A percentile compares a stretch with the other conserved stretches of the same genome.
Conservation (phyloP, 805 yeast genomes). For the Yamadazyma ubonensis region DNA sequence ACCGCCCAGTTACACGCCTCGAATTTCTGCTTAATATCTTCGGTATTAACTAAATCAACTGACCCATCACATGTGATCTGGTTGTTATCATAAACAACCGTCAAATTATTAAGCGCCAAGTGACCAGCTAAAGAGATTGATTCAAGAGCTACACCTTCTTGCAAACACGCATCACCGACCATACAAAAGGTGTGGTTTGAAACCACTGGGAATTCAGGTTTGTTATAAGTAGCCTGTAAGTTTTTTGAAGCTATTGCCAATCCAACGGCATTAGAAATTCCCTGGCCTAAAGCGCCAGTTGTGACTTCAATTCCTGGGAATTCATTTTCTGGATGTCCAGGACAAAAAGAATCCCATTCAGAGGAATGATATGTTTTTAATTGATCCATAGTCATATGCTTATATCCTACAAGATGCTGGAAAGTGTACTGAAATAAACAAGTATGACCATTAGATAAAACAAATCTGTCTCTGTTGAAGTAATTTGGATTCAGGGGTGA, state of each 20-base stretch:
- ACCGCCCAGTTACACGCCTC: constrained; percentile 37
- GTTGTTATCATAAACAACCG: constrained; percentile 37
- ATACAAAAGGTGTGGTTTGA: constrained; percentile 30
- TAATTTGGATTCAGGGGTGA: constrained; percentile 29
- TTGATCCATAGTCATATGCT: constrained; percentile 32
- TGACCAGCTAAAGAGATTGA: constrained; percentile 41
- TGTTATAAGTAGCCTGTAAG: constrained; percentile 33
- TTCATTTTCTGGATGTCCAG: constrained; percentile 44
- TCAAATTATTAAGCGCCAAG: constrained; percentile 33
- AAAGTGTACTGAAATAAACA: constrained; percentile 33
- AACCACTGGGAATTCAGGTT: constrained; percentile 28
- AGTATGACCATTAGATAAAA: constrained; percentile 38
- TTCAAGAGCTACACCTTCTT: constrained; percentile 41
- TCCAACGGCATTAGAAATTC: constrained; percentile 40
- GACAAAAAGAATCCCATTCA: constrained; percentile 25
- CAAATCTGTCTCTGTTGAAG: constrained; percentile 39
- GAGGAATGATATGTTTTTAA: constrained; percentile 32
- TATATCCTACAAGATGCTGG: constrained; percentile 30
- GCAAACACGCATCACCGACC: constrained; percentile 42
- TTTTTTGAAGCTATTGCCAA: constrained; percentile 38
- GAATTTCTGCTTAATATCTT: constrained; percentile 31
- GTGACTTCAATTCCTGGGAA: constrained; percentile 38
- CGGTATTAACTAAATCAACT: constrained; percentile 31
- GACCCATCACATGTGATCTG: constrained; percentile 39
- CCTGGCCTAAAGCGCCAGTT: constrained; percentile 45